Base-by-base conservation (phyloP, 2,329 filamentous ascomycete species). In the Monilinia polystroma region DNA sequence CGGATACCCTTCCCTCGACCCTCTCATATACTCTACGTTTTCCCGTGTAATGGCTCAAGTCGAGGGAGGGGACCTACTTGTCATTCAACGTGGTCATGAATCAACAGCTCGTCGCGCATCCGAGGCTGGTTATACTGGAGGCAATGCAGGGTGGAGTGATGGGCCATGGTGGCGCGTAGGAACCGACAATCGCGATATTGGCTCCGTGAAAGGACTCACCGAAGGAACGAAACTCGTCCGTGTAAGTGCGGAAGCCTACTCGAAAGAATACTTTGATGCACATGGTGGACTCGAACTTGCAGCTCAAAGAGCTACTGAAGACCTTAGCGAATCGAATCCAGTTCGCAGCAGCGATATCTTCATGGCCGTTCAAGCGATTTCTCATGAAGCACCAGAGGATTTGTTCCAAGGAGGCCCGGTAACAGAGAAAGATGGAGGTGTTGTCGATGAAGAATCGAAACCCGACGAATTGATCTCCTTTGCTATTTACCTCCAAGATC, bases 41-140 rank as follows among this genome's bases (percentile, higher is more conserved):
- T 90, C 90, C 66, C 89, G 93, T 64, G 93, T 99, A 75, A 99
- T 99, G 95, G 87, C 93, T n/a, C 95, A 99, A 80, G 95, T 99
- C 56, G 95, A 99, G 80, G 95, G 95, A 71, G 95, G 95, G 66
- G 95, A 98, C 75, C 84, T 99, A 23, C 84, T 98, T 64, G 95
- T 99, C 66, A 88, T 98, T 68, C 95, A 99, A 80, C 91, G 93
- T 49, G 95, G 95, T 26, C 90, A 92, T 69, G 95, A 98, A 79
- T 91, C 89, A 59, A 86, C 88, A 57, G 87, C 87, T 41, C 88
- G 88, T 56, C 86, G 88, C 54, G 84, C 84, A 53, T 87, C 87
- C 2, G 83, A 90, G 58, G 83, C 82, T 67, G 83, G 83, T 51
- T 85, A 84, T 35, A 77, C 81, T 35, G 85, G 87, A 63, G 81